Evolutionary conservation across 1,139 yeast genomes (phyloP), one percentile per base, ranked within the genome.

Genomic region (Kodamaea sp.): DNA sequence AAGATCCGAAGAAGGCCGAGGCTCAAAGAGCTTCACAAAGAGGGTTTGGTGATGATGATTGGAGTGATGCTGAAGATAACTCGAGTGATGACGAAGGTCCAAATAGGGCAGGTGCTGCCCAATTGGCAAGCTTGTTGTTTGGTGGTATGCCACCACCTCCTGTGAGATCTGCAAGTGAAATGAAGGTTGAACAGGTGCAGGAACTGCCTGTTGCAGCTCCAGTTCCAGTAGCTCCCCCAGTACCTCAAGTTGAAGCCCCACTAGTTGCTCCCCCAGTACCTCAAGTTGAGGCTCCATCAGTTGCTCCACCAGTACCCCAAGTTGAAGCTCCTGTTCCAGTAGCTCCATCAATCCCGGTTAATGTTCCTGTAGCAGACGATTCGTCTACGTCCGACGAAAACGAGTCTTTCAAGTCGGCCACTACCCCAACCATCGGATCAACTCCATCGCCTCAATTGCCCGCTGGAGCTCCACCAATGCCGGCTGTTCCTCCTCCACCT

Each of bases 21-120:
- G 79, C 77, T 2, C 88, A 81, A 57, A 68, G 88, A 54, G 78
- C 71, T 15, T 72, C 82, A 6, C 88, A 81, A 57, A 67, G 85
- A 55, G 87, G 88, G 4, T 55, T 73, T 35, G 57, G 62, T 2
- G 63, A 57, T 34, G 74, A 70, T 39, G 84, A 75, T 47, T 79
- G 85, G 84, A 79, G 79, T 44, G 79, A 78, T 51, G 75, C 73
- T 6, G 86, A 78, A 33, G 79, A 73, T 2, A 79, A 77, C 48
- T 66, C 63, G 2, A 64, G 64, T 20, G 81, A 75, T 23, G 79
- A 72, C 26, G 76, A 71, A 27, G 74, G 68, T 32, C 74, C 73
- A 2, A 69, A 73, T 41, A 66, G 75, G 35, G 71, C 75, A 1
- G 81, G 81, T 31, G 83, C 86, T 9, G 79, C 83, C 2, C 74